Conservation (phyloP, 148 eudicot species). For the Mesembryanthemum crystallinum region DNA sequence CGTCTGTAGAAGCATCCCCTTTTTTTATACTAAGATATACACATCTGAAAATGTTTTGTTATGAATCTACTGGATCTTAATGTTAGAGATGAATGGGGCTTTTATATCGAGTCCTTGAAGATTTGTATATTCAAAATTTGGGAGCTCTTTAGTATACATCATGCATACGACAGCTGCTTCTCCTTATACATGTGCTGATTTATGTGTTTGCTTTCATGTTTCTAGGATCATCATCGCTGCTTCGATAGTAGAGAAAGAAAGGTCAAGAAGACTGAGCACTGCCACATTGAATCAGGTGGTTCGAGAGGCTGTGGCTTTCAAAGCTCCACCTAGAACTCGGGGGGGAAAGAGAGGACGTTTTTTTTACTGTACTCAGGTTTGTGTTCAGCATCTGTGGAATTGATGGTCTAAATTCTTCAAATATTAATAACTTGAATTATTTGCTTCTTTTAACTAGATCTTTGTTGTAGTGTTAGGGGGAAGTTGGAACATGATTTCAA, state of each 20-base stretch:
- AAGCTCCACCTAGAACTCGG: constrained; percentile 92
- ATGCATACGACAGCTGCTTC: not conserved
- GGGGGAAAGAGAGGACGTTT: constrained; percentile 96
- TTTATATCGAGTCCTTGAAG: not conserved
- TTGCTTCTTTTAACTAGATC: not conserved
- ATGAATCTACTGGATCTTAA: not conserved
- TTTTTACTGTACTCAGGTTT: constrained; percentile 96
- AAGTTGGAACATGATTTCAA: not conserved
- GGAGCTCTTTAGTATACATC: not conserved
- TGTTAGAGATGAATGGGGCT: not conserved
- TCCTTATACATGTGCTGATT: constrained; percentile 10
- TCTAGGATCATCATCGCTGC: constrained; percentile 87
- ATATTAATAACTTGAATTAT: not conserved
- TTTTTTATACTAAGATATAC: not conserved
- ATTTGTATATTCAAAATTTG: not conserved
- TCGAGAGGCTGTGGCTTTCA: constrained; percentile 86
- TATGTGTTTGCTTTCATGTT: not conserved
- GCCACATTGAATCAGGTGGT: constrained; percentile 86
- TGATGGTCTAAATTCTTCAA: not conserved
- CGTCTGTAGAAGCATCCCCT: not conserved
- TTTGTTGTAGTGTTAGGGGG: not conserved
- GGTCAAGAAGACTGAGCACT: constrained; percentile 82
- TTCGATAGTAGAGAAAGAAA: constrained; percentile 77
- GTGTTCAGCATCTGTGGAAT: not conserved
- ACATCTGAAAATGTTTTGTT: not conserved